Conservation (phyloP, 2,329 filamentous ascomycete genomes). For the Ophiocordyceps sinensis region DNA sequence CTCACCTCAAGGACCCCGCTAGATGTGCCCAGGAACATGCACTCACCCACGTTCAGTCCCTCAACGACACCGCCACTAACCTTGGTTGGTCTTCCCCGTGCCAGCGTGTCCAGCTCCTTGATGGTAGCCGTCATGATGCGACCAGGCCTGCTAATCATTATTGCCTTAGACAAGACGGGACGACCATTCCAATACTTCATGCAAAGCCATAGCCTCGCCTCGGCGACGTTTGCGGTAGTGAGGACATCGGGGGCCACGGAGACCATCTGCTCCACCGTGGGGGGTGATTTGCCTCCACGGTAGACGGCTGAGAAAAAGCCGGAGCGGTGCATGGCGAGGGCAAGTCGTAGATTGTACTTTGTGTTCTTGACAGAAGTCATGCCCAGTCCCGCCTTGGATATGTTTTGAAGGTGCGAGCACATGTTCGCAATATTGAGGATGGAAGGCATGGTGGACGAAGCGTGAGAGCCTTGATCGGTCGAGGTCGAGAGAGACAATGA, state of each 20-base stretch:
- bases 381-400: constrained; percentile 66
- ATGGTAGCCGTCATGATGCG: constrained; percentile 54
- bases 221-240: constrained; percentile 57
- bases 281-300: constrained; percentile 46
- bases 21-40: constrained; percentile 66
- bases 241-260: constrained; percentile 38
- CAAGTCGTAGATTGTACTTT: constrained; percentile 64
- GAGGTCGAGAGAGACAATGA: background rate
- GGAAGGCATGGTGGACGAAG: constrained; percentile 19
- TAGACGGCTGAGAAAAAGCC: constrained; percentile 73
- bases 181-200: constrained; percentile 80
- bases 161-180: constrained; percentile 58
- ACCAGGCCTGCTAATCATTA: constrained; percentile 58
- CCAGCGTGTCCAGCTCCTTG: constrained; percentile 46
- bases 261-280: constrained; percentile 29
- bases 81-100: constrained; percentile 48
- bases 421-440: constrained; percentile 63
- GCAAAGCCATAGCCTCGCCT: constrained; percentile 70
- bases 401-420: constrained; percentile 87
- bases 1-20: constrained; percentile 65
- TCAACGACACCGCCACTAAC: constrained; percentile 51
- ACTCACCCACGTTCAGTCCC: constrained; percentile 69
- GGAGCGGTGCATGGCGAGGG: constrained; percentile 64
- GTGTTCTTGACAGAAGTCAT: constrained; percentile 71
- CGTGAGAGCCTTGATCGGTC: background rate